Evolutionary conservation across 495 filamentous ascomycete genomes (phyloP).

Genomic region (Thermothielavioides terrestris): DNA sequence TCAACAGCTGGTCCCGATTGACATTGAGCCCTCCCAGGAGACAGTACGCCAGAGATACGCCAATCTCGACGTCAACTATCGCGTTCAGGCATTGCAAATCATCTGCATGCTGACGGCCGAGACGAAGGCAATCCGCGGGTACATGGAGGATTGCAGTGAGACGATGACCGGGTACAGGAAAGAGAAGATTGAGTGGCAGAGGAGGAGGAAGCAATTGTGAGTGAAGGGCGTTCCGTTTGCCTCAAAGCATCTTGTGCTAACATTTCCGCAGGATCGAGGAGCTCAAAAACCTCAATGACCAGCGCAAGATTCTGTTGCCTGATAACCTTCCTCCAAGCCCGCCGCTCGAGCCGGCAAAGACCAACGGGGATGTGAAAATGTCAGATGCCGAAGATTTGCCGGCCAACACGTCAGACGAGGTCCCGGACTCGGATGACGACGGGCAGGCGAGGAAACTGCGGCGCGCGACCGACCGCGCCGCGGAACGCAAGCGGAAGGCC

Average conservation of each 20-base stretch:
- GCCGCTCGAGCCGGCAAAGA: conserved; percentile 41
- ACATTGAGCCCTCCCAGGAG: conserved; percentile 61
- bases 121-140: conserved; percentile 73
- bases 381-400: conserved; percentile 53
- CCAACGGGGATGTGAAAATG: conserved; percentile 51
- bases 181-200: conserved; percentile 88
- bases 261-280: conserved; percentile 62
- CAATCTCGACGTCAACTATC: conserved; percentile 69
- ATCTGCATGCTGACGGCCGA: conserved; percentile 79
- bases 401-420: conserved; percentile 40
- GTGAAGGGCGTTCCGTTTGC: conserved; percentile 30
- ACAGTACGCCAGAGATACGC: conserved; percentile 64
- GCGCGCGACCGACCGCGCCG: conserved; percentile 65
- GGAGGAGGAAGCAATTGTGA: conserved; percentile 73
- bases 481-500: conserved; percentile 74
- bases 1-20: conserved; percentile 65
- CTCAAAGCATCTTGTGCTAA: conserved; percentile 6
- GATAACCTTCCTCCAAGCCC: conserved; percentile 65
- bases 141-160: conserved; percentile 82
- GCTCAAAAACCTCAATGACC: conserved; percentile 69
- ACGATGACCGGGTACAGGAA: conserved; percentile 91
- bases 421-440: conserved; percentile 52
- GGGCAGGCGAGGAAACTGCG: conserved; percentile 61
- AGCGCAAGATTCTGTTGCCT: conserved; percentile 76
- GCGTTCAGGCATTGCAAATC: conserved; percentile 73